phyloP scores from a whole-genome alignment of 345 rosid genomes.

The Eucalyptus leucophloia region DNA sequence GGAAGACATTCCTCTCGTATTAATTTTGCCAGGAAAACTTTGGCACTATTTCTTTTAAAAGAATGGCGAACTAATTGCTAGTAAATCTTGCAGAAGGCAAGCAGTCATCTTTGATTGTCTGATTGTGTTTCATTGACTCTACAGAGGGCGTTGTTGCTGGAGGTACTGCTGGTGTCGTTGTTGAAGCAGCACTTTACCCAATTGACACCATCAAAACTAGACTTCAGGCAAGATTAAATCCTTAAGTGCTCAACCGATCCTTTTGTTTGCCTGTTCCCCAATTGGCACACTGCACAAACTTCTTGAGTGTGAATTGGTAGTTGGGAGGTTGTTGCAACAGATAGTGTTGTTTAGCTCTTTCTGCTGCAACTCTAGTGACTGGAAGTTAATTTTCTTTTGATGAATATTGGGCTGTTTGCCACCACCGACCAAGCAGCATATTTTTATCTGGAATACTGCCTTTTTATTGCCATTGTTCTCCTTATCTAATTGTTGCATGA shows the following conservation, averaged over 20 bases:
- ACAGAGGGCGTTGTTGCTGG: constrained; percentile 68
- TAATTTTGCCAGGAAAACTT: background rate
- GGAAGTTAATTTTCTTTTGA: background rate
- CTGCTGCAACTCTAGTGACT: background rate
- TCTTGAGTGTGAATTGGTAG: background rate
- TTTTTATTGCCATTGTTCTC: background rate
- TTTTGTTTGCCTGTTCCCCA: background rate
- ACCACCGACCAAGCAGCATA: background rate
- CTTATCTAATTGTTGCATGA: background rate
- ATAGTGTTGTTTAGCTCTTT: background rate
- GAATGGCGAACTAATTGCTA: background rate
- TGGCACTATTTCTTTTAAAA: background rate
- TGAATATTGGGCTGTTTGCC: background rate
- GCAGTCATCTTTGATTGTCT: background rate
- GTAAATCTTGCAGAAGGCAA: background rate
- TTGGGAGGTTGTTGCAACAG: background rate
- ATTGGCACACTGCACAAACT: background rate
- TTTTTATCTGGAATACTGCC: background rate
- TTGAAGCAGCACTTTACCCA: constrained; percentile 76
- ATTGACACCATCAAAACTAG: constrained; percentile 86
- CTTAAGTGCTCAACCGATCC: background rate
- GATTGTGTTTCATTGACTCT: background rate
- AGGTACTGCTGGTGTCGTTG: constrained; percentile 72
- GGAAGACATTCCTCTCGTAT: background rate
- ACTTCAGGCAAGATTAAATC: constrained; percentile 38